phyloP scores from a whole-genome alignment of 106 monocot species.

The Cymbidium sinense region DNA sequence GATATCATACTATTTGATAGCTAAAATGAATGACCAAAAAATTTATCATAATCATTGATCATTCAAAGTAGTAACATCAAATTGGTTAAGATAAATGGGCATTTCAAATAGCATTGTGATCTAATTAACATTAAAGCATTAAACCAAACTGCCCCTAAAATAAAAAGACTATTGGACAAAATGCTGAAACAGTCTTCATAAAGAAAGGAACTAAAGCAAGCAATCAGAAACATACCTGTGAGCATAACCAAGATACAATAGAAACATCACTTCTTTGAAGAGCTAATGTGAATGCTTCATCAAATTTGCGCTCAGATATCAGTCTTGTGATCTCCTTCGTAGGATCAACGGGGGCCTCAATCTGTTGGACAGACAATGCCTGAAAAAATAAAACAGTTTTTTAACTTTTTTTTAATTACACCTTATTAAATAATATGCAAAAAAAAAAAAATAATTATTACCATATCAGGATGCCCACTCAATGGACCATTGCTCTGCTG shows the following conservation, averaged over 20 bases:
- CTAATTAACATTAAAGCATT: neutral
- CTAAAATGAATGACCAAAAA: too few relatives aligned
- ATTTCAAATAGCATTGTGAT: neutral
- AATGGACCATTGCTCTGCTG: conserved; percentile 55
- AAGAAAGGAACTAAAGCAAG: neutral
- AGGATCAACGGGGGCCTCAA: conserved; percentile 71
- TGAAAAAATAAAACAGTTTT: neutral
- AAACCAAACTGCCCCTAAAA: neutral
- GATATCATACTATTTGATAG: neutral
- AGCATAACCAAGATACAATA: conserved; percentile 96
- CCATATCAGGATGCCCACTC: conserved; percentile 43
- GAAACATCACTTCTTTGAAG: conserved; percentile 95
- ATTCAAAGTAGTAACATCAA: too few relatives aligned
- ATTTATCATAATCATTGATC: too few relatives aligned
- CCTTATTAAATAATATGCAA: neutral
- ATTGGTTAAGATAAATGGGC: neutral
- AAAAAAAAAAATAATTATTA: conserved; percentile 9
- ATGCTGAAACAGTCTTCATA: neutral
- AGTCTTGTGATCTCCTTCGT: conserved; percentile 71
- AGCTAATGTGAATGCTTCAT: conserved; percentile 85
- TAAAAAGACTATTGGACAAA: neutral
- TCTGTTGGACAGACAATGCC: conserved; percentile 34
- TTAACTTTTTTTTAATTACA: neutral
- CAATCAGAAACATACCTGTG: conserved; percentile 44
- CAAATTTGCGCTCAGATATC: conserved; percentile 77